Evolutionary conservation across 2,329 filamentous ascomycete species (phyloP), one percentile per base, ranked within the genome.

Genomic region (Didymella pomorum): DNA sequence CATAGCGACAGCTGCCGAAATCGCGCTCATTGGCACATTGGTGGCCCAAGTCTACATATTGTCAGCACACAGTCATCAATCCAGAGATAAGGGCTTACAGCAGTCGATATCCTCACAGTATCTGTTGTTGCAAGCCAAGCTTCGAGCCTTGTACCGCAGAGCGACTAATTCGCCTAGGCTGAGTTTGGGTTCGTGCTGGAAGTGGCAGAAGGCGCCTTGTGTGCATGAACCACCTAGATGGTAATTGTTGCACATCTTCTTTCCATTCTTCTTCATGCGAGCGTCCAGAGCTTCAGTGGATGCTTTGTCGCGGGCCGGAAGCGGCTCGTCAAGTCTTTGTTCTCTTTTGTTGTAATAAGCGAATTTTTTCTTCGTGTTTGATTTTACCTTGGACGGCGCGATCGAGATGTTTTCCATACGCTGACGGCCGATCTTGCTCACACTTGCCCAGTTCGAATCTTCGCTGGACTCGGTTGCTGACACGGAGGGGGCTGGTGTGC

Each of bases 301-400:
- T 8, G 58, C 54, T 7, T 60, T 61, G n/a, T 74, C 72, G 25
- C 65, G 66, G n/a, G 69, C 55, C 2, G 73, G 70, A 9, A 82
- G 72, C 2, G 70, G 66, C 18, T 73, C 61, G 49, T 82, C 80
- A 12, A 82, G 64, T 25, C 80, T 76, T 60, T 81, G 71, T 44
- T 77, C 77, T 48, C 71, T 68, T 31, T 73, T 74, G 60, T 82
- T 82, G 56, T 77, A 75, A 41, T 80, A 71, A 46, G 79, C 73
- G 62, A 72, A 70, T 70, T 76, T 73, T 56, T 71, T 73, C 56
- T 70, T 70, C 23, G 57, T n/a, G 37, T 65, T 67, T 50, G 56
- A 53, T 49, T 65, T 67, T 50, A 55, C 55, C 47, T 65, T 66
- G 23, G 64, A 65, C 9, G 69, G 60, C 4, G 76, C 75, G 44